phyloP scores from a whole-genome alignment of 2,329 filamentous ascomycete species.

The Gaeumannomyces sp. region DNA sequence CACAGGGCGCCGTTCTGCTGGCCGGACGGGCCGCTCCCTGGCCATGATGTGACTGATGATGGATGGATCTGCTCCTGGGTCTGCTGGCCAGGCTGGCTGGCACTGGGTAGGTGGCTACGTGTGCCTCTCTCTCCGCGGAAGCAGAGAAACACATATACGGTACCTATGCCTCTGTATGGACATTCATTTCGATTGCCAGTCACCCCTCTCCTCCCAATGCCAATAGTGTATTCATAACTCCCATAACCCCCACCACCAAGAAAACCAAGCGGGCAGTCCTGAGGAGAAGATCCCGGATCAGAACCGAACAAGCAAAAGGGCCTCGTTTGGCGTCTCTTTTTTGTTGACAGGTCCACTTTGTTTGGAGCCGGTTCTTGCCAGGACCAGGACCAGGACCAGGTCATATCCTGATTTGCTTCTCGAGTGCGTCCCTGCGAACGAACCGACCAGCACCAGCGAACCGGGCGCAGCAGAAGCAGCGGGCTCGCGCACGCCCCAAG shows the following conservation, averaged over 20 bases:
- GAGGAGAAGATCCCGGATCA: background rate
- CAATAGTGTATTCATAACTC: background rate
- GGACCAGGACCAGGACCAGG: background rate
- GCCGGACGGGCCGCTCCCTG: too few species aligned
- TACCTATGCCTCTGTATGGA: background rate
- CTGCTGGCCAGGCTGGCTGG: too few species aligned
- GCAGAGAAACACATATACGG: background rate
- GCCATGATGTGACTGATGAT: background rate
- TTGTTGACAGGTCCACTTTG: constrained; percentile 1
- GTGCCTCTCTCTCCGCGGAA: background rate
- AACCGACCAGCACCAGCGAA: too few species aligned
- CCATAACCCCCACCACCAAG: background rate
- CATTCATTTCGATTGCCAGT: background rate
- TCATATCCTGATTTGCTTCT: background rate
- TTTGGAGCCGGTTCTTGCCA: background rate
- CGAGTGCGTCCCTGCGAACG: too few species aligned
- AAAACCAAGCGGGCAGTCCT: background rate
- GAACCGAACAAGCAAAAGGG: background rate
- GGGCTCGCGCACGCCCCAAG: background rate
- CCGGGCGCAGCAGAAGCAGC: background rate
- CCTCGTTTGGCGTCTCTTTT: background rate
- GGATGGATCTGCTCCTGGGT: too few species aligned
- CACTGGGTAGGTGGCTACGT: background rate
- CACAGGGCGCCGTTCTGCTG: background rate
- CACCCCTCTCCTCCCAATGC: background rate